Base-by-base conservation (phyloP, 2,329 filamentous ascomycete species). In the Ophiostoma angusticollis region DNA sequence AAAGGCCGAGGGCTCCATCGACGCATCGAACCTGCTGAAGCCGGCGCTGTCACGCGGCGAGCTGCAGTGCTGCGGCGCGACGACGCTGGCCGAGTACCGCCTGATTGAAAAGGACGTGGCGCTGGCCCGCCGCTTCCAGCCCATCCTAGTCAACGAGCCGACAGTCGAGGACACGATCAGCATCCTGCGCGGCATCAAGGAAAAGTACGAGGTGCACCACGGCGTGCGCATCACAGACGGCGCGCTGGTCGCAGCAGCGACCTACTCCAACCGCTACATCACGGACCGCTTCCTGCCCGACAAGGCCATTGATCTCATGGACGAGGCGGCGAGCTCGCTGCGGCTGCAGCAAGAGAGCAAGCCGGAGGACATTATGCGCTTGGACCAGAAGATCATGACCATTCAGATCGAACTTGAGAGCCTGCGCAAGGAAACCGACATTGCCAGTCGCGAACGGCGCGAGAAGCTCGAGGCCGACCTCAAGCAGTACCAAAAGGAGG, bases 381-480 rank as follows among this genome's bases (percentile, higher is more conserved):
- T 96, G 2, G 89, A 96, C 52, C 83, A 93, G 45, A 84, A 87
- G 52, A 94, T 96, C 44, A 93, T 95, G 75, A 96, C 89, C 0
- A 85, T 96, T 12, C 89, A 95, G 54, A 96, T 98, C 46, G 89
- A 98, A 57, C 69, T 96, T 1, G 91, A 96, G 56, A 95, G 86
- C 45, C 62, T 98, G 30, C 75, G 89, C 36, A 96, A 96, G 52
- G 91, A 98, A 58, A 93, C 79, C 9, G 91, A 98, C 49, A 70
- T 94, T 35, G 79, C 83, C 14, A 94, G 86, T 54, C 79, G 78
- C 49, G 91, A 96, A 58, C 76, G 91, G 14, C 72, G 86, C 17
- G 83, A 93, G 51, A 89, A 89, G 53, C 71, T 96, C 1, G 80
- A 96, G 55, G 66, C 72, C 38, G 80, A 80, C 7, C 60, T 96